Base-by-base conservation (phyloP, 2,329 filamentous ascomycete species). In the Arthroderma sp. region DNA sequence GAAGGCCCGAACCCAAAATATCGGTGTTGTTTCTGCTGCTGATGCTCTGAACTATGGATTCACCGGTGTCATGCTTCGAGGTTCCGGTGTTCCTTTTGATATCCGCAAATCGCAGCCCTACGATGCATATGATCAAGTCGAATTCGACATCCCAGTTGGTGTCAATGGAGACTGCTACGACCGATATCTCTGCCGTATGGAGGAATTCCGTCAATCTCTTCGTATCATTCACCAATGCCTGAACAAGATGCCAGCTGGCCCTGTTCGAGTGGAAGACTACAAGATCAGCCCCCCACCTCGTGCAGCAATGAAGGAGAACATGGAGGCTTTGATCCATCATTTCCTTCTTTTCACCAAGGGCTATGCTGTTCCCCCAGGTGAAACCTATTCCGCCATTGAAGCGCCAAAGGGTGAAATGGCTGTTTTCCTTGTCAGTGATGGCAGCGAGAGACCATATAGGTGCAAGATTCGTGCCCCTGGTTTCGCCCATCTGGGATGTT, bases 391-490 rank as follows among this genome's bases (percentile, higher is more conserved):
- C 39, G 89, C 83, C 50, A 98, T 98, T 53, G 91, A 98, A 74
- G 91, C 93, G n/a, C 91, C 91, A 49, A 98, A 98, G 81, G 91
- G 91, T 58, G 91, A 98, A 73, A 98, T 98, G 91, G 91, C 83
- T 64, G 91, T 98, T 38, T 98, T 83, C 64, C 71, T 98, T 42
- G 91, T 98, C 59, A 94, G 85, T 62, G 91, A 98, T 62, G 91
- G 91, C 52, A 91, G 81, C 62, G 91, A 98, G 76, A 76, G 91
- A 60, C 91, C 91, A 39, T 98, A 98, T 72, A 78, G 93, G 60
- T 95, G 91, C 70, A 93, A 95, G 73, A 95, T 98, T 57, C 81
- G 91, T 57, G 89, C 93, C 33, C 91, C 91, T 47, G 91, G 91
- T 50, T 98, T 98, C 60, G 91, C 91, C 52, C 93, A 98, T 69